These are phyloP conservation scores for Parafenestella ontariensis DNA, from an alignment of 2,329 filamentous ascomycete species.

Conservation along the genomic window DNA sequence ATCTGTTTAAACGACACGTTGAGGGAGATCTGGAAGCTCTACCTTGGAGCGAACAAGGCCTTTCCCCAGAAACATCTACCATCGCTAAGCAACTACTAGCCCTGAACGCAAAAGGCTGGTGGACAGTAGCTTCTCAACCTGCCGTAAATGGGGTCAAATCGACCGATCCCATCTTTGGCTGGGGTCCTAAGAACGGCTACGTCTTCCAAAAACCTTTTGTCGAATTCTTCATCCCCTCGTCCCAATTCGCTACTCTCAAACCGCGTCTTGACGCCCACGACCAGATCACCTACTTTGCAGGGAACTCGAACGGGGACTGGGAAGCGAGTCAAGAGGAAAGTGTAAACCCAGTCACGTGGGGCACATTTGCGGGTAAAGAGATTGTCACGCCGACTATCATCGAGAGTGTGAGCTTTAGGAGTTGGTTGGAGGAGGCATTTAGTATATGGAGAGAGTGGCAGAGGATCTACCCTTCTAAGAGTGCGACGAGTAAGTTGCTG, in stretches of 20 bases:
- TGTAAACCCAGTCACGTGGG: constrained; percentile 97
- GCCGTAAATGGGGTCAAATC: constrained; percentile 87
- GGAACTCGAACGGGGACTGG: constrained; percentile 79
- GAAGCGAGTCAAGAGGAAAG: constrained; percentile 68
- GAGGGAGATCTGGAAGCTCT: constrained; percentile 80
- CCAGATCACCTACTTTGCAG: constrained; percentile 85
- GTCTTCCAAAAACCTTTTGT: constrained; percentile 99
- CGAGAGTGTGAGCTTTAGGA: constrained; percentile 90
- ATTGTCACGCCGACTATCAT: constrained; percentile 97
- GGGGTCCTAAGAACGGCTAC: constrained; percentile 91
- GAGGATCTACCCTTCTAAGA: constrained; percentile 79
- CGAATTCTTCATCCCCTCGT: constrained; percentile 84
- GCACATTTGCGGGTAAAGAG: constrained; percentile 92
- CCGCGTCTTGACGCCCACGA: constrained; percentile 70
- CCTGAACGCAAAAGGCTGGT: constrained; percentile 87
- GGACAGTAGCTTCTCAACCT: constrained; percentile 95
- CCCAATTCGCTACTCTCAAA: constrained; percentile 74
- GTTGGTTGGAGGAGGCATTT: constrained; percentile 96
- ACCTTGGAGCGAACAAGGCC: constrained; percentile 91
- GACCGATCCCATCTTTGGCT: constrained; percentile 81
- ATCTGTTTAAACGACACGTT: constrained; percentile 82
- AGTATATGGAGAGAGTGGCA: constrained; percentile 96
- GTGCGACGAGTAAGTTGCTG: constrained; percentile 74
- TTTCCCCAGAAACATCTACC: constrained; percentile 81
- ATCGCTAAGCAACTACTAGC: constrained; percentile 78